These are phyloP conservation scores for Coemansia sp. DNA, from an alignment of 192 early-diverging fungal species.

Conservation along the genomic window DNA sequence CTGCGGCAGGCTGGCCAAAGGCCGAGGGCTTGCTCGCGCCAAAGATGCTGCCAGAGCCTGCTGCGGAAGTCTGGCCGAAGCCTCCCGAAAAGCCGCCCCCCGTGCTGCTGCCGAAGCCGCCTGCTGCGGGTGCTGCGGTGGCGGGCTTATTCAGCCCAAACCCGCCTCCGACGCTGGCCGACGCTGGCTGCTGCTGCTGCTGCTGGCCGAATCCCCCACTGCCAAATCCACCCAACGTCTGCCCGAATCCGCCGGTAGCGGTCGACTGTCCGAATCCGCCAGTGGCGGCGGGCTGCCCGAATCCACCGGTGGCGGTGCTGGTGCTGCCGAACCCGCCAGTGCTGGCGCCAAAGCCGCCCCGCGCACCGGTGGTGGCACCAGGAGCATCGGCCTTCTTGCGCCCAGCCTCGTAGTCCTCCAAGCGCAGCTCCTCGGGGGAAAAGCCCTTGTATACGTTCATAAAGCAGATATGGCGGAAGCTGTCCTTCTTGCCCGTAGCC, in stretches of 20 bases:
- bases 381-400: slow-evolving; percentile 60
- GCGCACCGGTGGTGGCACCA: slow-evolving; percentile 20
- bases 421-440: slow-evolving; percentile 87
- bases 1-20: slow-evolving; percentile 40
- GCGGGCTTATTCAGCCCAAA: slow-evolving; percentile 8
- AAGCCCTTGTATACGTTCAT: slow-evolving; percentile 85
- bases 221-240: not conserved
- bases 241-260: slow-evolving; percentile 3
- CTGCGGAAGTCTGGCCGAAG: slow-evolving; percentile 41
- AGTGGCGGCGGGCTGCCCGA: slow-evolving; percentile 1
- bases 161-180: not conserved
- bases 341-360: slow-evolving; percentile 38
- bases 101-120: slow-evolving; percentile 11
- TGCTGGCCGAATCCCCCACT: slow-evolving; percentile 28
- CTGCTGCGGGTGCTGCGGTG: not conserved
- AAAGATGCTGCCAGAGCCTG: slow-evolving; percentile 17
- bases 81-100: slow-evolving; percentile 15
- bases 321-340: slow-evolving; percentile 23
- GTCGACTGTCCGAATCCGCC: slow-evolving; percentile 35
- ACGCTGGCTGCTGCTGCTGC: slow-evolving; percentile 2
- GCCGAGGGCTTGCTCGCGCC: slow-evolving; percentile 41
- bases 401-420: slow-evolving; percentile 84
- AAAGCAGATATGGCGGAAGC: slow-evolving; percentile 71
- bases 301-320: slow-evolving; percentile 6
- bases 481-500: slow-evolving; percentile 57